phyloP scores from a whole-genome alignment of 2,329 filamentous ascomycete genomes.

The Apiospora rasikravindrae region DNA sequence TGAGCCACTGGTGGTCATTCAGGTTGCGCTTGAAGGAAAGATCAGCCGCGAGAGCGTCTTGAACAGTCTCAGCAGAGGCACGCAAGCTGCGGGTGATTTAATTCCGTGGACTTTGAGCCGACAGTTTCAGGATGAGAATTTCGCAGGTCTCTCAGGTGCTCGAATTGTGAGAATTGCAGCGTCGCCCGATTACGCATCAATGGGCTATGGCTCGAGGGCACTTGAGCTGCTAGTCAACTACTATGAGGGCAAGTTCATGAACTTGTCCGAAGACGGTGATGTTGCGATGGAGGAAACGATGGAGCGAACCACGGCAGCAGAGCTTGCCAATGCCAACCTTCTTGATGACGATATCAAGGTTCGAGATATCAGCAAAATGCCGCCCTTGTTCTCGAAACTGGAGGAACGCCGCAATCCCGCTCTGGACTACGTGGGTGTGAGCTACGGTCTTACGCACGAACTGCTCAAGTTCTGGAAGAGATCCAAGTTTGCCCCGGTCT shows the following conservation, averaged over 20 bases:
- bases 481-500: conserved; percentile 83
- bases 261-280: conserved; percentile 74
- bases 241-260: conserved; percentile 92
- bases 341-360: conserved; percentile 89
- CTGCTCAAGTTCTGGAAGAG: conserved; percentile 99
- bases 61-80: conserved; percentile 85
- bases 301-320: conserved; percentile 79
- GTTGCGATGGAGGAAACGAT: conserved; percentile 65
- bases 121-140: conserved; percentile 97
- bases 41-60: conserved; percentile 94
- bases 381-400: conserved; percentile 88
- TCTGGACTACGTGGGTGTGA: conserved; percentile 94
- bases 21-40: conserved; percentile 91
- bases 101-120: conserved; percentile 98
- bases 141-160: conserved; percentile 90
- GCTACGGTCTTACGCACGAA: conserved; percentile 84
- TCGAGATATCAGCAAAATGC: conserved; percentile 88
- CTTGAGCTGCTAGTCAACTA: conserved; percentile 88
- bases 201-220: conserved; percentile 93
- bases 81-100: conserved; percentile 87
- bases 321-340: conserved; percentile 76
- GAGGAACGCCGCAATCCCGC: conserved; percentile 78
- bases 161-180: conserved; percentile 94
- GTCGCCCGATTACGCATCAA: conserved; percentile 88
- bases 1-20: conserved; percentile 92